Evolutionary conservation across 257 asterid species (phyloP).

Genomic region (Phtheirospermum japonicum): DNA sequence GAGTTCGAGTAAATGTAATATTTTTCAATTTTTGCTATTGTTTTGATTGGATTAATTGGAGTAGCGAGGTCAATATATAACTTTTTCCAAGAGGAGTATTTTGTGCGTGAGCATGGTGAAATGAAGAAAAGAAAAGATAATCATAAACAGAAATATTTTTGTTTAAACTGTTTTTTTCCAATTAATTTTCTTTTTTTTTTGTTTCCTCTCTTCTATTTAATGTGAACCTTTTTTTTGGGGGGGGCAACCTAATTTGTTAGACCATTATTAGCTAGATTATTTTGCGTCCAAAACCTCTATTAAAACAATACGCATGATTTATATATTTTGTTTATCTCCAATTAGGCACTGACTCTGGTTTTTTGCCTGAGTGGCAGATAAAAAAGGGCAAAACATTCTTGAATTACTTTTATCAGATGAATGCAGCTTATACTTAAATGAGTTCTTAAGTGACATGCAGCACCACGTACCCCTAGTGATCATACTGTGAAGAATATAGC

Average conservation of each 20-base stretch:
- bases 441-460: constrained; percentile 99
- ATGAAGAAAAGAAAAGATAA: too few species aligned
- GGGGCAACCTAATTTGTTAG: constrained; percentile 23
- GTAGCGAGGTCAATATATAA: too few species aligned
- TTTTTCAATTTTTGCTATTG: not conserved
- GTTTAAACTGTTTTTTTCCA: too few species aligned
- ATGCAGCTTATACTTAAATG: constrained; percentile 81
- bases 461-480: constrained; percentile 91
- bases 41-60: too few species aligned
- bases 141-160: too few species aligned
- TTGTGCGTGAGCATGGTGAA: not conserved
- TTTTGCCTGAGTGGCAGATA: constrained; percentile 30
- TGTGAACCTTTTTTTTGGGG: not conserved
- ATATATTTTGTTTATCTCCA: constrained; percentile 10
- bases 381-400: constrained; percentile 49
- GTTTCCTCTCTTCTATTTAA: not conserved
- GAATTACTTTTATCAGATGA: constrained; percentile 67
- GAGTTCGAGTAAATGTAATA: not conserved
- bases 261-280: constrained; percentile 7
- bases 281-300: constrained; percentile 11
- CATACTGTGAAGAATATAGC: constrained; percentile 92
- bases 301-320: constrained; percentile 6
- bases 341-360: constrained; percentile 28
- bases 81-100: too few species aligned
- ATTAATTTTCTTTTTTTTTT: not conserved